Conservation (phyloP, 305 asterid species). For the Solanum hybrid region DNA sequence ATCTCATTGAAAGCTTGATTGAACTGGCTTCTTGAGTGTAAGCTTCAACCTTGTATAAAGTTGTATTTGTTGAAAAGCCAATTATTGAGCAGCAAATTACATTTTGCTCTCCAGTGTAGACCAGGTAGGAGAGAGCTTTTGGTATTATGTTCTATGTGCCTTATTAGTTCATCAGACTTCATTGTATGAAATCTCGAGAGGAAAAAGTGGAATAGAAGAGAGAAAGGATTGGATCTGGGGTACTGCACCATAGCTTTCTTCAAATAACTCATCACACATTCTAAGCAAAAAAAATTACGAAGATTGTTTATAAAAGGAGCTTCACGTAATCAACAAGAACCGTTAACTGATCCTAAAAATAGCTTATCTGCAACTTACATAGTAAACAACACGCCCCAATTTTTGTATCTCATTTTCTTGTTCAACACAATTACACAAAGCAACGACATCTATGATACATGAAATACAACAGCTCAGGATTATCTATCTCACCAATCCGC, state of each 20-base stretch:
- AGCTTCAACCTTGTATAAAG: slow-evolving; percentile 8
- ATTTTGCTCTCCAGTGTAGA: slow-evolving; percentile 1
- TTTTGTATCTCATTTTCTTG: background rate
- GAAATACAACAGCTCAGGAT: slow-evolving; percentile 1
- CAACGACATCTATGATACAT: slow-evolving; percentile 36
- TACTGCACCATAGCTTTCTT: background rate
- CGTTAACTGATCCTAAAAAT: background rate
- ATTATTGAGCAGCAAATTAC: background rate
- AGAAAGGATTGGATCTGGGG: background rate
- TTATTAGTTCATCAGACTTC: background rate
- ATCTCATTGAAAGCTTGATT: slow-evolving; percentile 1
- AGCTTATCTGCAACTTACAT: background rate
- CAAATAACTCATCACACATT: background rate
- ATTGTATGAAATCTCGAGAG: background rate
- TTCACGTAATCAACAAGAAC: background rate
- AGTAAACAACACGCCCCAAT: background rate
- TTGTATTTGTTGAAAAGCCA: background rate
- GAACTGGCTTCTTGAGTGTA: slow-evolving; percentile 8
- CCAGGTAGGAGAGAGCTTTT: background rate
- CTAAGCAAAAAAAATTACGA: background rate
- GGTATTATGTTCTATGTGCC: background rate
- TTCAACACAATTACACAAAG: slow-evolving; percentile 18
- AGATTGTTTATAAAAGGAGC: background rate
- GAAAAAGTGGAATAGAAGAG: background rate
- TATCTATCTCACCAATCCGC: slow-evolving; percentile 17